Conservation (phyloP, 768 basidiomycete genomes). For the Scleroderma bovista region DNA sequence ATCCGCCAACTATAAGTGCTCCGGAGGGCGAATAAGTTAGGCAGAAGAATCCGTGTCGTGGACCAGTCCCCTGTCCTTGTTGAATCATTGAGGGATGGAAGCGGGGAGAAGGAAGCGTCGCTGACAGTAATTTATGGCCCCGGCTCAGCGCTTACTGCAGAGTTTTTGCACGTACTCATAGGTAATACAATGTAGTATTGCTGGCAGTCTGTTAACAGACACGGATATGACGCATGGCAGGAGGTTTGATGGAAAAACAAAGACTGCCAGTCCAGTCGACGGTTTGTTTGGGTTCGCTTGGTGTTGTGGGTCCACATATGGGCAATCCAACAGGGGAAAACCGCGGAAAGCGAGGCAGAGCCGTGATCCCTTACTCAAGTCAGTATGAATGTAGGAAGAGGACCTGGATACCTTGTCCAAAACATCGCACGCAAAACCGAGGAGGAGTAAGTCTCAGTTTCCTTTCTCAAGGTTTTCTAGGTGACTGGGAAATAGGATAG, state of each 20-base stretch:
- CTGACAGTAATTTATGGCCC: background rate
- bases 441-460: too few species aligned
- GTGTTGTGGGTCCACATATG: conserved; percentile 1
- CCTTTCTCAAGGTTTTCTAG: too few species aligned
- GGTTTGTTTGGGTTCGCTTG: background rate
- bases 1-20: conserved; percentile 2
- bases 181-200: background rate
- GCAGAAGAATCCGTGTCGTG: background rate
- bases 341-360: background rate
- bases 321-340: background rate
- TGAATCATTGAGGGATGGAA: background rate
- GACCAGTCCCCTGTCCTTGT: background rate
- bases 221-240: background rate
- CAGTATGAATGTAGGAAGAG: too few species aligned
- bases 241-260: background rate
- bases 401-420: too few species aligned
- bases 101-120: background rate
- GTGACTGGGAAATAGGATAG: too few species aligned
- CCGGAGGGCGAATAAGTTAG: conserved; percentile 9
- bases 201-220: background rate
- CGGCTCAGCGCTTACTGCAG: background rate
- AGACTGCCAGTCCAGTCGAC: background rate
- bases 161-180: background rate
- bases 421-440: too few species aligned
- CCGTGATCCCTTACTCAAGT: too few species aligned